Conservation (phyloP, 2,329 filamentous ascomycete species). For the Xenosphaeropsis pyriputrescens region DNA sequence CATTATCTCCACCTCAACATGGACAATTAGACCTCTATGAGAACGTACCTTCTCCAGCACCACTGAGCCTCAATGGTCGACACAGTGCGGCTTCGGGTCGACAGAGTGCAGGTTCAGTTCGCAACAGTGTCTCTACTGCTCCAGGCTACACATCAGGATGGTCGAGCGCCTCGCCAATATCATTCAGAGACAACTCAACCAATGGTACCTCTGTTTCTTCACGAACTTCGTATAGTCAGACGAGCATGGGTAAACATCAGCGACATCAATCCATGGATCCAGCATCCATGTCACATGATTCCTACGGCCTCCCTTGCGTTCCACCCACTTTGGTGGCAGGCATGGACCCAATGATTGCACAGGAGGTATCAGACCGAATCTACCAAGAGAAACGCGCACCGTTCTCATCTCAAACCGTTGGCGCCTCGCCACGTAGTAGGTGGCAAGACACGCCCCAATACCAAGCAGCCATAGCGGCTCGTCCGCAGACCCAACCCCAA, state of each 20-base stretch:
- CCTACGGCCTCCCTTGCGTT: conserved; percentile 29
- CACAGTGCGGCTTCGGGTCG: conserved; percentile 11
- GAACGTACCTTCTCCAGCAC: conserved; percentile 14
- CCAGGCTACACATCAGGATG: conserved; percentile 13
- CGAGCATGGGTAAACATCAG: conserved; percentile 8
- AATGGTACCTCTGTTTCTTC: conserved; percentile 10
- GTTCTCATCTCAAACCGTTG: conserved; percentile 20
- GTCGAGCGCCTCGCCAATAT: conserved; percentile 10
- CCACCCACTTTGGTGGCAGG: conserved; percentile 47
- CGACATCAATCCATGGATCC: conserved; percentile 10
- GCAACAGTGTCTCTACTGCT: conserved; percentile 9
- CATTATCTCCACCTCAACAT: conserved; percentile 12
- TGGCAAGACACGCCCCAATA: conserved; percentile 13
- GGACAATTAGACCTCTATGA: conserved; percentile 13
- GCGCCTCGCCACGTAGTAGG: conserved; percentile 25
- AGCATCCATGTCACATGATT: conserved; percentile 4
- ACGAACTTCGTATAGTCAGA: conserved; percentile 10
- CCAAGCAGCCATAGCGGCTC: conserved; percentile 3
- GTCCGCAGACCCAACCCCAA: conserved; percentile 2
- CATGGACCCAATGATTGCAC: conserved; percentile 37
- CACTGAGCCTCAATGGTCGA: conserved; percentile 14
- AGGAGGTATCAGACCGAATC: conserved; percentile 42
- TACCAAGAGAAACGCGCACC: conserved; percentile 38
- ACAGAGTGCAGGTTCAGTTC: conserved; percentile 11
- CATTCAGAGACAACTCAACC: conserved; percentile 10